Conservation (phyloP, 305 asterid genomes). For the Rubia tinctorum region DNA sequence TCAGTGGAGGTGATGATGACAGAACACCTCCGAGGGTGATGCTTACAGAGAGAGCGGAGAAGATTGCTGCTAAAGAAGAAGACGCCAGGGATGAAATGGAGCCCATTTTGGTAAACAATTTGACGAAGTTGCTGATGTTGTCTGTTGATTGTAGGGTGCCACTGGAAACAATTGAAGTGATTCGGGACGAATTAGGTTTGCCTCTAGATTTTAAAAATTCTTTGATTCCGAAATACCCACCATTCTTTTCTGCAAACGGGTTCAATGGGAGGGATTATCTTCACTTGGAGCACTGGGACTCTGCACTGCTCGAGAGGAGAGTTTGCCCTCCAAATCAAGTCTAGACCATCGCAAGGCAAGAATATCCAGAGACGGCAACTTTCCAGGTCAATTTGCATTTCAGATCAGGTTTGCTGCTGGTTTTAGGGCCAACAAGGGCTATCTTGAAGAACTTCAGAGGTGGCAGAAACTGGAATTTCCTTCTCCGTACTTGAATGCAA, state of each 20-base stretch:
- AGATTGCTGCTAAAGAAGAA: slow-evolving; percentile 53
- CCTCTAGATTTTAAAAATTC: slow-evolving; percentile 66
- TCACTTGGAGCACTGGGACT: slow-evolving; percentile 87
- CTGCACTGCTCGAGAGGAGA: slow-evolving; percentile 85
- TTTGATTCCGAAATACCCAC: slow-evolving; percentile 62
- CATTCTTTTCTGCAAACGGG: slow-evolving; percentile 51
- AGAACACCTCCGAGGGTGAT: slow-evolving; percentile 60
- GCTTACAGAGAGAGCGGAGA: slow-evolving; percentile 65
- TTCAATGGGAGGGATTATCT: slow-evolving; percentile 56
- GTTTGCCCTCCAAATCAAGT: slow-evolving; percentile 32
- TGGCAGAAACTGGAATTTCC: slow-evolving; percentile 99
- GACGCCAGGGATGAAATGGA: slow-evolving; percentile 59
- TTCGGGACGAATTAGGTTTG: slow-evolving; percentile 66
- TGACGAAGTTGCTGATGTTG: slow-evolving; percentile 83
- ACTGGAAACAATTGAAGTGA: slow-evolving; percentile 51
- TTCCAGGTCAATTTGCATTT: slow-evolving; percentile 67
- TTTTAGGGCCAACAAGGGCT: slow-evolving; percentile 82
- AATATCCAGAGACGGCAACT: slow-evolving; percentile 75
- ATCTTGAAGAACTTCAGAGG: slow-evolving; percentile 68
- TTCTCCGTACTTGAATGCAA: slow-evolving; percentile 89
- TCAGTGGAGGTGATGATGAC: slow-evolving; percentile 50
- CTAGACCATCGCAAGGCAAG: slow-evolving; percentile 27
- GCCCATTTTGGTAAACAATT: slow-evolving; percentile 66
- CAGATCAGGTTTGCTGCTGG: slow-evolving; percentile 68
- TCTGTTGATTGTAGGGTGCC: slow-evolving; percentile 83